Evolutionary conservation across 768 basidiomycete species (phyloP).

Genomic region (Boletus pseudopeckii): DNA sequence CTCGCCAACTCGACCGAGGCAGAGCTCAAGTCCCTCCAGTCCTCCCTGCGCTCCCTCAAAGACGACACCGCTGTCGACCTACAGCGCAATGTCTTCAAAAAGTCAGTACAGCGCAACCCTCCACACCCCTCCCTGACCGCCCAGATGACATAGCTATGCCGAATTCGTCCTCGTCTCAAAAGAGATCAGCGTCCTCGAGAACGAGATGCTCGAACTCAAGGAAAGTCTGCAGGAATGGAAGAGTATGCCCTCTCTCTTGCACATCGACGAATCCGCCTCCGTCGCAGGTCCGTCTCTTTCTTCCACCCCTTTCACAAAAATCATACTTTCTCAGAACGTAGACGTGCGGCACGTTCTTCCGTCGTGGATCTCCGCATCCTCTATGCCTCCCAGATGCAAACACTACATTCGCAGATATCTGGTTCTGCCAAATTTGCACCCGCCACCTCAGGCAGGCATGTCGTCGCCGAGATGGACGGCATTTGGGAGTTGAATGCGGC

Average conservation of each 20-base stretch:
- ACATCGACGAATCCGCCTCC: constrained; percentile 79
- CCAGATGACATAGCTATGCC: constrained; percentile 64
- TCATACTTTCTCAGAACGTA: constrained; percentile 38
- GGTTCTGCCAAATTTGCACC: constrained; percentile 96
- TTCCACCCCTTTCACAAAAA: constrained; percentile 24
- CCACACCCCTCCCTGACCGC: constrained; percentile 6
- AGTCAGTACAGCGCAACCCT: constrained; percentile 43
- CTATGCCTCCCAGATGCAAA: constrained; percentile 93
- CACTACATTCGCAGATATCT: constrained; percentile 84
- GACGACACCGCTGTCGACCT: constrained; percentile 75
- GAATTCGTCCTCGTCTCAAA: constrained; percentile 97
- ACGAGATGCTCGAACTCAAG: constrained; percentile 96
- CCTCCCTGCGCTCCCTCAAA: constrained; percentile 66
- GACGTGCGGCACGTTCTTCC: constrained; percentile 77
- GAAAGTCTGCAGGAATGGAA: constrained; percentile 94
- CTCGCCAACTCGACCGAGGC: constrained; percentile 87
- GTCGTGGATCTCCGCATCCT: constrained; percentile 93
- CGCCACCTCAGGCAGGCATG: constrained; percentile 85
- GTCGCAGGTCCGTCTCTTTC: constrained; percentile 41
- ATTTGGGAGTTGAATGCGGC: constrained; percentile 87
- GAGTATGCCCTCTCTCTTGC: constrained; percentile 87
- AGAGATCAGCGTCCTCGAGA: constrained; percentile 93
- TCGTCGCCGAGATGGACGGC: constrained; percentile 81
- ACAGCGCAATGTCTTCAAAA: constrained; percentile 92
- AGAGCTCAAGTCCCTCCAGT: constrained; percentile 72